phyloP scores from a whole-genome alignment of 495 filamentous ascomycete species.

The Penicillium riverlandense region DNA sequence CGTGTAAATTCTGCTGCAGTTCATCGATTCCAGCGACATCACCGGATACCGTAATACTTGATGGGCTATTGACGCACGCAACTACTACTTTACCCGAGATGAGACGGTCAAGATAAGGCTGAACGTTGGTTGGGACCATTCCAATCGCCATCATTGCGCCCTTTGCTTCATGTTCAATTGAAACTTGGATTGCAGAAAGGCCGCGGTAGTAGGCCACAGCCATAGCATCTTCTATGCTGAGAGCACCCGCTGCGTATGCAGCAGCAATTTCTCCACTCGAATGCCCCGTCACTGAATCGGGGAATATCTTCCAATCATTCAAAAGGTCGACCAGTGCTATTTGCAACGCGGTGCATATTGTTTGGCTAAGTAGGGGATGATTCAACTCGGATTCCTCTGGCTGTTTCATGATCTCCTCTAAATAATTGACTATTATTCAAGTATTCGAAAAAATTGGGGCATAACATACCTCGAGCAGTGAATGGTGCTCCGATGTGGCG shows the following conservation, averaged over 20 bases:
- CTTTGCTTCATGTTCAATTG: background rate
- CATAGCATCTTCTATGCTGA: constrained; percentile 32
- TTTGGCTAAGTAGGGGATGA: constrained; percentile 9
- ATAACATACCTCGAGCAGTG: constrained; percentile 4
- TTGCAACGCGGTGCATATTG: constrained; percentile 22
- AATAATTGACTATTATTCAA: background rate
- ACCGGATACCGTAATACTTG: constrained; percentile 40
- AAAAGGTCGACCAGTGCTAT: constrained; percentile 29
- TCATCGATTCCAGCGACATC: constrained; percentile 19
- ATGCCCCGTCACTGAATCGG: constrained; percentile 45
- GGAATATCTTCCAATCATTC: constrained; percentile 14
- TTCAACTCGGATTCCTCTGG: constrained; percentile 6
- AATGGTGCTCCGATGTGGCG: constrained; percentile 17
- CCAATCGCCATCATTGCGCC: constrained; percentile 33
- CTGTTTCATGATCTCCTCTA: constrained; percentile 7
- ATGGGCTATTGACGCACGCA: constrained; percentile 41
- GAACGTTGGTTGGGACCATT: constrained; percentile 11
- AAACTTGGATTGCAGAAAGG: constrained; percentile 4
- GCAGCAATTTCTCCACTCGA: constrained; percentile 53
- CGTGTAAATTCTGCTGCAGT: constrained; percentile 35
- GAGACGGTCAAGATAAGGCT: constrained; percentile 7
- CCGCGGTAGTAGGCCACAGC: constrained; percentile 23
- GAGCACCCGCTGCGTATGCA: constrained; percentile 23
- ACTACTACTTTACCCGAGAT: constrained; percentile 16
- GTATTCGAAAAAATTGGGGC: background rate